phyloP scores from a whole-genome alignment of 495 filamentous ascomycete genomes.

The Neurospora sp. region DNA sequence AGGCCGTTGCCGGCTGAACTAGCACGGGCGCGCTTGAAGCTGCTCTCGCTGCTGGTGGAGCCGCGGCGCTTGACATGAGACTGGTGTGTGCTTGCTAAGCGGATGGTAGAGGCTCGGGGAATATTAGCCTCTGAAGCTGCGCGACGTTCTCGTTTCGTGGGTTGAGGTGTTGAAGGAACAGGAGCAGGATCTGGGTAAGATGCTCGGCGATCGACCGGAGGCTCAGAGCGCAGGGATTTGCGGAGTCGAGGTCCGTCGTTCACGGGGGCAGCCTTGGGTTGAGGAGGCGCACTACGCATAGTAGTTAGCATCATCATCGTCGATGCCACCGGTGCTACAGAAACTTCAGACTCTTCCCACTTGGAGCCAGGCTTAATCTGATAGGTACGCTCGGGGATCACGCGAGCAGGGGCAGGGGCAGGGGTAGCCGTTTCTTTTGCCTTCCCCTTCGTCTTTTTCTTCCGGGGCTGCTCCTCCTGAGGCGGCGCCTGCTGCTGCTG shows the following conservation, averaged over 20 bases:
- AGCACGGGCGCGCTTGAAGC: conserved; percentile 32
- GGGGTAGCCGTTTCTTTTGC: background rate
- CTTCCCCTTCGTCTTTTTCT: conserved; percentile 2
- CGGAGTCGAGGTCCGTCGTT: conserved; percentile 10
- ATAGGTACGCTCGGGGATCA: conserved; percentile 23
- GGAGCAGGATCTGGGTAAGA: conserved; percentile 5
- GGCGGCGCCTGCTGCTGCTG: background rate
- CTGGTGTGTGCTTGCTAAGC: background rate
- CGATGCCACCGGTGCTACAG: conserved; percentile 1
- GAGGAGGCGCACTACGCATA: conserved; percentile 10
- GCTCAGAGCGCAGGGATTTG: conserved; percentile 20
- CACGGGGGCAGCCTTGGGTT: background rate
- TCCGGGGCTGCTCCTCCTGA: conserved; percentile 1
- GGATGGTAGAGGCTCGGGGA: background rate
- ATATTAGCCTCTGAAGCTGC: conserved; percentile 9
- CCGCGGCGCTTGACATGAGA: conserved; percentile 25
- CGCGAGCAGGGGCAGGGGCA: background rate
- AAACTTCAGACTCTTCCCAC: conserved; percentile 6
- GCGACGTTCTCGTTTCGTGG: conserved; percentile 1
- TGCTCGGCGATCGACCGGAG: background rate
- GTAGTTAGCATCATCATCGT: conserved; percentile 14
- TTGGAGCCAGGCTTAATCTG: conserved; percentile 35
- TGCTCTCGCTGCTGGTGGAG: conserved; percentile 39
- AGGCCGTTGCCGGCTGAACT: background rate
- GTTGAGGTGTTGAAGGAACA: background rate